Conservation (phyloP, 23 red algal species). For the Gracilariopsis chorda region DNA sequence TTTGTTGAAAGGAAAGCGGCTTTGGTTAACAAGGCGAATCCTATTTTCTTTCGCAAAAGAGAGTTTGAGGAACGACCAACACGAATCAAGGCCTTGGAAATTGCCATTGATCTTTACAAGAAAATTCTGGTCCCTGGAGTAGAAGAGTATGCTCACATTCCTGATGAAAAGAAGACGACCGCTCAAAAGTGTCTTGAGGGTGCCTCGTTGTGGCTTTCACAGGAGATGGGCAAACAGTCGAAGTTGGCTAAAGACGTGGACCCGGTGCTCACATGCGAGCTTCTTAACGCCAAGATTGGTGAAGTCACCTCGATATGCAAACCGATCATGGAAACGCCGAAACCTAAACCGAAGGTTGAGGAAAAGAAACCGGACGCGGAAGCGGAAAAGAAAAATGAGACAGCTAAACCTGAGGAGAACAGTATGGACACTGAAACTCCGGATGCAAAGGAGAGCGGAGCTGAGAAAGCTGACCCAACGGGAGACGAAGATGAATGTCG, state of each 20-base stretch:
- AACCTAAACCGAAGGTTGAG: slow-evolving; percentile 46
- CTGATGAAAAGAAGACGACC: slow-evolving; percentile 63
- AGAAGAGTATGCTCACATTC: slow-evolving; percentile 72
- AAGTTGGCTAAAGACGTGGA: slow-evolving; percentile 63
- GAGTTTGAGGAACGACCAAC: slow-evolving; percentile 74
- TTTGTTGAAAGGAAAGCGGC: slow-evolving; percentile 65
- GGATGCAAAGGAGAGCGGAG: background rate
- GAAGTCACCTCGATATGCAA: slow-evolving; percentile 45
- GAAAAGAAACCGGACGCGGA: background rate
- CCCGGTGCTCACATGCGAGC: slow-evolving; percentile 51
- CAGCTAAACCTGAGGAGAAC: background rate
- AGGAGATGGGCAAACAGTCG: slow-evolving; percentile 42
- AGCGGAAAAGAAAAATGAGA: background rate
- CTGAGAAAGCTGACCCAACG: background rate
- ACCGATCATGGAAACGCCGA: slow-evolving; percentile 53
- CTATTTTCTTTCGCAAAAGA: slow-evolving; percentile 57
- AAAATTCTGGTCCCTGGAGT: slow-evolving; percentile 36
- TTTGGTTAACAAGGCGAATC: slow-evolving; percentile 16
- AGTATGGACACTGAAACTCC: background rate
- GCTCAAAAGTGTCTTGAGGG: slow-evolving; percentile 55
- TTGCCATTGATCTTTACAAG: slow-evolving; percentile 39
- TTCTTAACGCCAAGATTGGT: slow-evolving; percentile 31
- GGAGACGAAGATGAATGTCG: background rate
- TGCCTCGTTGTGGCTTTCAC: slow-evolving; percentile 75
- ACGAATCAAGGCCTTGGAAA: slow-evolving; percentile 51